phyloP scores from a whole-genome alignment of 169 alveolate genomes.

The Eimeria necatrix region DNA sequence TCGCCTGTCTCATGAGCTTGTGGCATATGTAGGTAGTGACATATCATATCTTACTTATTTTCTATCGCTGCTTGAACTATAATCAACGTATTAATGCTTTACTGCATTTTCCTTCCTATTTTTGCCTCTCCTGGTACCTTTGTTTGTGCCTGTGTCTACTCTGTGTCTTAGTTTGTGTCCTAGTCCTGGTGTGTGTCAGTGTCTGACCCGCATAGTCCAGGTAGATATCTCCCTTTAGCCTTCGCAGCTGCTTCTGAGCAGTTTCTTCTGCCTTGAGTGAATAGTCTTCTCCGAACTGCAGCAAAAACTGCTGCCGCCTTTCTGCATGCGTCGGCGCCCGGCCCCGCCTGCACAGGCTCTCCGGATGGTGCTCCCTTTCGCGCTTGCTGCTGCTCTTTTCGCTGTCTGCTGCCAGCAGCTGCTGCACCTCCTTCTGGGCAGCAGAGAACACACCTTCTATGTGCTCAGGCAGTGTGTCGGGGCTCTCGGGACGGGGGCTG shows the following conservation, averaged over 20 bases:
- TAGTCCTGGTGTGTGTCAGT: too few species aligned
- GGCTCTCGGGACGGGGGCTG: not conserved
- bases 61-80: too few species aligned
- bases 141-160: too few species aligned
- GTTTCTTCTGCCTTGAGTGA: constrained; percentile 74
- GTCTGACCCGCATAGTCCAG: constrained; percentile 82
- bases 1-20: too few species aligned
- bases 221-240: constrained; percentile 81
- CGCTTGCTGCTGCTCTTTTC: not conserved
- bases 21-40: too few species aligned
- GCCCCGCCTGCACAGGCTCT: not conserved
- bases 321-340: constrained; percentile 44
- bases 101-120: too few species aligned
- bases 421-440: not conserved
- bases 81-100: too few species aligned
- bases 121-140: too few species aligned
- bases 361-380: not conserved
- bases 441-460: not conserved
- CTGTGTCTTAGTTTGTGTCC: too few species aligned
- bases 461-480: not conserved
- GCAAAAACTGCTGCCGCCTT: not conserved
- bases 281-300: constrained; percentile 51
- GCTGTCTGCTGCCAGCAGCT: not conserved
- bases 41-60: too few species aligned
- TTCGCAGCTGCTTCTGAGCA: constrained; percentile 63